Conservation (phyloP, 2,329 filamentous ascomycete species). For the Clonostachys byssicola region DNA sequence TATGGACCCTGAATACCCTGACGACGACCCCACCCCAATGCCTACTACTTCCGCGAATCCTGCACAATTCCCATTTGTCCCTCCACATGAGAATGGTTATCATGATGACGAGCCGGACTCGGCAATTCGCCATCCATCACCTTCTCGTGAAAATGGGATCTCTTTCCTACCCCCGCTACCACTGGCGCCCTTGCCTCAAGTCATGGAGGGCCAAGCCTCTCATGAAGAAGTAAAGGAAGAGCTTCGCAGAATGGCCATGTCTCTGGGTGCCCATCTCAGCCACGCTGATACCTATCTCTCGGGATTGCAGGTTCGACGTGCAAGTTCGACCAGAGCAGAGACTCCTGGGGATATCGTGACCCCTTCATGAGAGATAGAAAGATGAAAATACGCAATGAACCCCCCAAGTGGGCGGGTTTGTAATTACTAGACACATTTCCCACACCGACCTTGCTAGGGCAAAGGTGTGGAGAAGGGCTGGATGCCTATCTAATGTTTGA, state of each 20-base stretch:
- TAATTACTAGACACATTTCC: no score
- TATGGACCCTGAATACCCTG: slow-evolving; percentile 27
- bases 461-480: no score
- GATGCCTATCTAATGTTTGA: no score
- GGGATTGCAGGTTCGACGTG: slow-evolving; percentile 28
- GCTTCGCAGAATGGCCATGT: slow-evolving; percentile 45
- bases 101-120: neutral
- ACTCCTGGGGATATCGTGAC: slow-evolving; percentile 8
- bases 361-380: no score
- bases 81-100: neutral
- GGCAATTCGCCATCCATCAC: neutral
- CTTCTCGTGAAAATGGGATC: neutral
- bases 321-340: slow-evolving; percentile 21
- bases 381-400: no score
- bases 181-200: slow-evolving; percentile 40
- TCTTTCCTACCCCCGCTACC: slow-evolving; percentile 26
- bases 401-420: no score
- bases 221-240: slow-evolving; percentile 45
- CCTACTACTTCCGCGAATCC: neutral
- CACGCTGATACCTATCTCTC: slow-evolving; percentile 39
- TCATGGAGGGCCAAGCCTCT: slow-evolving; percentile 51
- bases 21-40: slow-evolving; percentile 1
- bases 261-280: slow-evolving; percentile 41
- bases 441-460: no score
- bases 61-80: neutral